Base-by-base conservation (phyloP, 371 early-diverging fungal species). In the Capniomyces stellatus region DNA sequence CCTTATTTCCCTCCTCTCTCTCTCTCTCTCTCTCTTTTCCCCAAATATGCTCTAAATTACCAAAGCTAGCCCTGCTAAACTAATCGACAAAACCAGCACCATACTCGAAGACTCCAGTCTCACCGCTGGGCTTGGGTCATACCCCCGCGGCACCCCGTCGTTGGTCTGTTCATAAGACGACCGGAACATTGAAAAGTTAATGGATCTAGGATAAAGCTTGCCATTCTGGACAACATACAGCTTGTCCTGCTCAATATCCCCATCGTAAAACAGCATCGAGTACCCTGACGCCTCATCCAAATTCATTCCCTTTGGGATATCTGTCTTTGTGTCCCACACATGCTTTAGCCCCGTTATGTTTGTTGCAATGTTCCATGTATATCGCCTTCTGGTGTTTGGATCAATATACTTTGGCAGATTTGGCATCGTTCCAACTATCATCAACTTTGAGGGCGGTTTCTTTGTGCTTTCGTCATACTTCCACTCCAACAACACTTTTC, bases 351-450 rank as follows among this genome's bases (percentile, higher is more conserved):
- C 67, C 0, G 67, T 67, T 25, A 67, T 40, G 42, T 67, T 66
- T n/a, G 49, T 57, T 1, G 67, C 67, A 54, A 67, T 62, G 31
- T 66, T 60, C 55, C 67, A 67, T 3, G 59, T 1, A 22, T 60
- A 55, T 2, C 66, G 68, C n/a, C 62, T 64, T 22, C 62, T 60
- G 52, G 62, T 66, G 41, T 51, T 54, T 6, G 67, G 61, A 15
- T 68, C 67, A 2, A 63, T 59, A 57, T 64, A 55, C 28, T 43
- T 41, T 42, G 52, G 59, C n/a, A 58, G 60, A 15, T 53, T 43
- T 19, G 67, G 67, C 68, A 66, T 66, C 49, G 66, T 62, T n/a
- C 67, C 67, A 25, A 66, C 60, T 27, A 66, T 63, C 29, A 65
- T 69, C 19, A 66, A 54, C 46, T 49, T 40, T 8, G 52, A 52